Percentiles rank a stretch among this genome's conserved stretches.
These are phyloP conservation scores for Yarrowia bubula DNA, from an alignment of 805 yeast genomes.

Conservation along the genomic window DNA sequence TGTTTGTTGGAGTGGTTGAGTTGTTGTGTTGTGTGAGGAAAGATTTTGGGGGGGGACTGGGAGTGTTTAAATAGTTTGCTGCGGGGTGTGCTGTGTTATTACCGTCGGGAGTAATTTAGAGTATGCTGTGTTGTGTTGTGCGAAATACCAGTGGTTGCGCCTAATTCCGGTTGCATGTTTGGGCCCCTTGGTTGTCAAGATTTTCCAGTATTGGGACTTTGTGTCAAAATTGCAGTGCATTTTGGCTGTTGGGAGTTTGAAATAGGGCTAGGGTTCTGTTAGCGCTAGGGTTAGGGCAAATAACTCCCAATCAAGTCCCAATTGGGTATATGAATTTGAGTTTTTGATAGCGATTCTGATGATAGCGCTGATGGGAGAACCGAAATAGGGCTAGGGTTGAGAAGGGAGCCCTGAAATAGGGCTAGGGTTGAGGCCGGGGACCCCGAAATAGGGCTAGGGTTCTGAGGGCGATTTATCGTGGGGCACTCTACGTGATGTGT, in stretches of 20 bases:
- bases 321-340: conserved; percentile 5
- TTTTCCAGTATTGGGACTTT: conserved; percentile 18
- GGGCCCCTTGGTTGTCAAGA: conserved; percentile 22
- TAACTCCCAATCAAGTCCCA: neutral
- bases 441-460: conserved; percentile 20
- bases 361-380: neutral
- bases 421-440: conserved; percentile 8
- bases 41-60: conserved; percentile 94
- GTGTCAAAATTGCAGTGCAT: conserved; percentile 10
- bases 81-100: conserved; percentile 28
- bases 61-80: conserved; percentile 55
- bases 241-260: conserved; percentile 23
- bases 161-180: conserved; percentile 15
- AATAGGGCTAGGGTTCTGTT: conserved; percentile 17
- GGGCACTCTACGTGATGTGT: neutral
- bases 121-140: conserved; percentile 12
- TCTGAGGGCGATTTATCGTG: neutral
- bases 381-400: conserved; percentile 5
- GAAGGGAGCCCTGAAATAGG: neutral
- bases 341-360: conserved; percentile 2
- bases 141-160: conserved; percentile 25
- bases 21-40: conserved; percentile 31
- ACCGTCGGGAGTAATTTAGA: conserved; percentile 2
- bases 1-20: conserved; percentile 20
- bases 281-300: neutral